These are phyloP conservation scores for Drechslera avenae DNA, from an alignment of 2,329 filamentous ascomycete species.

Conservation along the genomic window DNA sequence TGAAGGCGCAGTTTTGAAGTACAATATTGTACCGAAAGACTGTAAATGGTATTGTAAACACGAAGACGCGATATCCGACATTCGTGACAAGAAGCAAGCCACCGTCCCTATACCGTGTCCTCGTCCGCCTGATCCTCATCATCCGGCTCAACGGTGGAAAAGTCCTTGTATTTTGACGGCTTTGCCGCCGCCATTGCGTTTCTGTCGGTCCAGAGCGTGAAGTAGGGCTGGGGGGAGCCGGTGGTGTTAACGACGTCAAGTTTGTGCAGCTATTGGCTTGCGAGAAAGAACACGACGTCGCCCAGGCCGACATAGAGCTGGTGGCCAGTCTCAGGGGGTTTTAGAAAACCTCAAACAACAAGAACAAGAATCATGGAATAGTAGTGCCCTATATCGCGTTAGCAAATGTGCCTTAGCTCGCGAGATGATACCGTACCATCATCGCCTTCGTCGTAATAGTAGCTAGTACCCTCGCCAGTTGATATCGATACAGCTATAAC, in stretches of 20 bases:
- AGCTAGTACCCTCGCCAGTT: background rate
- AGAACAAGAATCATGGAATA: slow-evolving; percentile 1
- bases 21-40: background rate
- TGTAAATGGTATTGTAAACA: background rate
- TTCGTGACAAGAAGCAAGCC: slow-evolving; percentile 1
- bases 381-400: background rate
- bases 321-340: background rate
- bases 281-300: background rate
- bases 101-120: background rate
- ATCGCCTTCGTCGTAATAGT: background rate
- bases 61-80: background rate
- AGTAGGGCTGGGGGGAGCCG: background rate
- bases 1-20: background rate
- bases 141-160: background rate
- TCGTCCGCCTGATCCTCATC: background rate
- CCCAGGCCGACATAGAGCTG: background rate
- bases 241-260: background rate
- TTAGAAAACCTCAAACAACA: background rate
- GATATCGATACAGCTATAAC: background rate
- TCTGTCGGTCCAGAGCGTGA: background rate
- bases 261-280: slow-evolving; percentile 2
- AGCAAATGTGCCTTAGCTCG: background rate
- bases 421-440: background rate
- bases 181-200: background rate
- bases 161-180: background rate